Conservation (phyloP, 176 grass and related monocot species). For the Cenchrus purpureus region DNA sequence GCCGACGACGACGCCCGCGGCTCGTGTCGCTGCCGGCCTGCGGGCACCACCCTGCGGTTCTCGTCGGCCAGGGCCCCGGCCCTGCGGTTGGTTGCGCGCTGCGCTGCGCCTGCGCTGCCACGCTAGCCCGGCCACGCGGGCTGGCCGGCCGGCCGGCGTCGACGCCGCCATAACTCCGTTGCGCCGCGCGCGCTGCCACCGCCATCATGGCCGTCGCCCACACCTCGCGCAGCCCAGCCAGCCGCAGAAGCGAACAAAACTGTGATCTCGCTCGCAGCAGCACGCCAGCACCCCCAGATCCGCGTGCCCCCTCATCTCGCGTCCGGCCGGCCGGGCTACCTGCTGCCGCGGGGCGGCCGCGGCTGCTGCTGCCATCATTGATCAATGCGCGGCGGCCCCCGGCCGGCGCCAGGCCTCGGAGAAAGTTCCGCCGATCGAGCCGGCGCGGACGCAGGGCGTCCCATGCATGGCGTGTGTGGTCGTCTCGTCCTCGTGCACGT, state of each 20-base stretch:
- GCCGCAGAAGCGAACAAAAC: slow-evolving; percentile 29
- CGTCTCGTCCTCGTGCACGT: no score
- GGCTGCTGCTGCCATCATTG: background rate
- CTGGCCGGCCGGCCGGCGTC: no score
- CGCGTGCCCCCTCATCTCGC: background rate
- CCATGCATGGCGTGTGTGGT: no score
- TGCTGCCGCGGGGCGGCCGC: background rate
- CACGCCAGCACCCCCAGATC: background rate
- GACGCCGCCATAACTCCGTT: slow-evolving; percentile 38
- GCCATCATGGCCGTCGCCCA: slow-evolving; percentile 28
- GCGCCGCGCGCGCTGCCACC: background rate
- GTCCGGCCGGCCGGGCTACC: no score
- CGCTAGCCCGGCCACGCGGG: background rate
- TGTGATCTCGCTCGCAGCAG: slow-evolving; percentile 15
- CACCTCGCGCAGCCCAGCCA: background rate
- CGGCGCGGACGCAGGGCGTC: no score
- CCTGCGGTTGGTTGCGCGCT: no score
- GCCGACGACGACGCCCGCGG: background rate
- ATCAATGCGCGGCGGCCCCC: background rate
- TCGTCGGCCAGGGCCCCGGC: background rate
- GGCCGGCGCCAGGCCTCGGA: background rate
- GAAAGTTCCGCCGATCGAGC: no score
- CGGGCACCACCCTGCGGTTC: background rate
- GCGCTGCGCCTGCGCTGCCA: no score
- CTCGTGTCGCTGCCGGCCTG: no score